These are phyloP conservation scores for Tylopilus intermedius DNA, from an alignment of 768 basidiomycete genomes.

Conservation along the genomic window DNA sequence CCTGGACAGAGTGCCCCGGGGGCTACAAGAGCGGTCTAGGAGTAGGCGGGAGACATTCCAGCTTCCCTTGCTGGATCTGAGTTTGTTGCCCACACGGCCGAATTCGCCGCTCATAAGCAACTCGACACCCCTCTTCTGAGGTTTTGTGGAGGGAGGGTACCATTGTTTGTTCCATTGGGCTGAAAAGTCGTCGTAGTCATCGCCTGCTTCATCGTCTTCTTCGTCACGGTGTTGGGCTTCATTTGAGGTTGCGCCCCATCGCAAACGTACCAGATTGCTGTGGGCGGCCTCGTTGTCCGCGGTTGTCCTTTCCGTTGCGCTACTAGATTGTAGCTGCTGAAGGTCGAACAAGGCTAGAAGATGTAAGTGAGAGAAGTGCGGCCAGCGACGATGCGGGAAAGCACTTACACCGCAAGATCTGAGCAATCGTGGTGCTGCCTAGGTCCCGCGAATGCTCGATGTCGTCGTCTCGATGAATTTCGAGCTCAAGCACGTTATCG, in stretches of 20 bases:
- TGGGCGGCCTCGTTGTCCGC: conserved; percentile 17
- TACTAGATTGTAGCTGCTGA: conserved; percentile 19
- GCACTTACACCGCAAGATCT: conserved; percentile 30
- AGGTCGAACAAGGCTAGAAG: conserved; percentile 27
- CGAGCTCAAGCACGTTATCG: conserved; percentile 33
- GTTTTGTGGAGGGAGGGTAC: conserved; percentile 45
- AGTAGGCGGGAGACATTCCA: conserved; percentile 49
- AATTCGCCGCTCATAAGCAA: conserved; percentile 78
- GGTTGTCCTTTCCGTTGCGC: conserved; percentile 9
- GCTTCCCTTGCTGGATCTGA: conserved; percentile 37
- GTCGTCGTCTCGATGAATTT: conserved; percentile 24
- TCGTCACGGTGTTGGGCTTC: conserved; percentile 33
- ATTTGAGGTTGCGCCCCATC: conserved; percentile 12
- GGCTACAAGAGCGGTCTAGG: conserved; percentile 36
- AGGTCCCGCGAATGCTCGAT: not conserved
- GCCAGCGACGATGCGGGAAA: not conserved
- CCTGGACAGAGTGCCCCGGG: conserved; percentile 33
- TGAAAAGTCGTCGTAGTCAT: conserved; percentile 29
- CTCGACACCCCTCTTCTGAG: conserved; percentile 57
- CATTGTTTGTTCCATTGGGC: conserved; percentile 30
- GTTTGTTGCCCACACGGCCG: conserved; percentile 55
- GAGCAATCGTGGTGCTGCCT: conserved; percentile 12
- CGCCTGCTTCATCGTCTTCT: conserved; percentile 37
- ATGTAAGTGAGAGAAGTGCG: conserved; percentile 2
- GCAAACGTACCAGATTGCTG: conserved; percentile 22